Evolutionary conservation across 2,329 filamentous ascomycete species (phyloP), one percentile per base, ranked within the genome.

Genomic region (Emergomyces africanus): DNA sequence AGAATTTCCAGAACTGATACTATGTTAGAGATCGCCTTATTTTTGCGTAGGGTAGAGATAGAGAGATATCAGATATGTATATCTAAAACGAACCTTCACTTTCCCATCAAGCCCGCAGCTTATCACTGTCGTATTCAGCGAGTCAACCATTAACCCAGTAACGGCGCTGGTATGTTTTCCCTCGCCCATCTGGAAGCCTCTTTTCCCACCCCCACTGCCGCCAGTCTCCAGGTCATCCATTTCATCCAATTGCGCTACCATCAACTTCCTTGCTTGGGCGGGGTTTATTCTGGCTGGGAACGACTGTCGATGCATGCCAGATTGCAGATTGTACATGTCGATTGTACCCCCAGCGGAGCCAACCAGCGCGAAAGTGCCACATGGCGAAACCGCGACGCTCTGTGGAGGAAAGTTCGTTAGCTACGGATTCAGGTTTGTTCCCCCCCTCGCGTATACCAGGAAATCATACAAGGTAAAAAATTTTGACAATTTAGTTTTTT

Each of bases 241-340:
- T 9, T 42, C 53, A 28, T 42, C 53, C 53, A 53, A 37, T 67
- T 85, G 83, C 66, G 84, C 81, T 65, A 86, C 75, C 69, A 86
- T 88, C 54, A 91, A 71, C 69, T 89, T 87, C 64, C 87, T 85
- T 2, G 88, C 87, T 73, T 95, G 89, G 0, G 84, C 83, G 1
- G 87, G 87, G 0, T 87, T 91, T 51, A 95, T 73, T 50, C 82
- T 83, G 9, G 89, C 85, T 0, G 94, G 94, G 71, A 95, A 99
- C 20, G 87, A 84, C 68, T 95, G 90, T 60, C 92, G 85, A 72
- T 95, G 89, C 23, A 86, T 78, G 50, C 94, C 94, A 50, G 94
- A 97, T 71, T 99, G 94, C 60, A 99, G 78, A 70, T 99, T 99
- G 81, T 88, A 97, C 87, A 95, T 92, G 71, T 96, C 90, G 59